Evolutionary conservation across 208 protist species (phyloP), one percentile per base, ranked within the genome.

Genomic region (Endotrypanum monterogeii): DNA sequence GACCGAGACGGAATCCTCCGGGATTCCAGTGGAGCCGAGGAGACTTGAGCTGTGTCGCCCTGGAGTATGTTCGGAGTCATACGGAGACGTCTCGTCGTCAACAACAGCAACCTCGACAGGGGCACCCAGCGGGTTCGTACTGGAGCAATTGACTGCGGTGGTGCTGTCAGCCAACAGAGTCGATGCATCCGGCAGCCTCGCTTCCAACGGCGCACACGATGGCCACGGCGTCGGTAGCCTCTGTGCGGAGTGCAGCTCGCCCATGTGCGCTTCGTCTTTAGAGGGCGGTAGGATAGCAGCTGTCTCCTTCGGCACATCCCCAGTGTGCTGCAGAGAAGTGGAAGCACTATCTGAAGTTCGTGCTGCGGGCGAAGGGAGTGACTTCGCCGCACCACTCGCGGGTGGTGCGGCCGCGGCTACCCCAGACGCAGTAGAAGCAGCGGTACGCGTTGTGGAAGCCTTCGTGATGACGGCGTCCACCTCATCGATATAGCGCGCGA

Each of bases 401-500:
- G 77, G 51, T 73, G 70, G 25, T 28, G 68, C 50, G 16, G 30
- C 50, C 12, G 52, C 48, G 3, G 46, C 20, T 5, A 46, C 32
- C 5, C 50, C 30, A 48, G 30, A 28, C 37, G 57, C 32, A 4
- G 44, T 39, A 7, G 55, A 48, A 50, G 46, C 71, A 39, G 60
- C 28, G 25, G 57, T 39, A 46, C 32, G 41, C 41, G 32, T 28
- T 30, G 25, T 41, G 5, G 30, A 70, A 11, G 63, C 39, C 67
- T 32, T 79, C 37, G 69, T 57, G 30, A 63, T 18, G 3, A 25
- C 41, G 32, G 28, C 28, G n/a, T 72, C 62, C 25, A 86, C 65
- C 35, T 79, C 68, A 37, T 78, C 51, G 4, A 73, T 63, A 52
- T 72, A 83, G 14, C 67, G 70, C 35, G 56, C 48, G 25, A 92